These are phyloP conservation scores for Floccularia luteovirens DNA, from an alignment of 768 basidiomycete species.

Conservation along the genomic window DNA sequence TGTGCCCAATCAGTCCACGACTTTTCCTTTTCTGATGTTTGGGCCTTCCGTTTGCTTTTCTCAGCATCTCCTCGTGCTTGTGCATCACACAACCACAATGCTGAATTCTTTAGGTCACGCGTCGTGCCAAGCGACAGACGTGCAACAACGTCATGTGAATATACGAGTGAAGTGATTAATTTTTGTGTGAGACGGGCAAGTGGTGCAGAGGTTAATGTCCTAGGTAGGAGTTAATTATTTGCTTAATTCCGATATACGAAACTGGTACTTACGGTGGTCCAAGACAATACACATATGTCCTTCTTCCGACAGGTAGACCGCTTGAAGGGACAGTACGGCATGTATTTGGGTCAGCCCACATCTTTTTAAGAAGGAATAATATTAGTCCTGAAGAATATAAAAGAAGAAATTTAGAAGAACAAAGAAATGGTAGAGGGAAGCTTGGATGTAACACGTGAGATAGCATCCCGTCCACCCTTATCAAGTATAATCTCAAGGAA, in stretches of 20 bases:
- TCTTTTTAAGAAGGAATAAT: conserved; percentile 28
- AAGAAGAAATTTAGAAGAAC: neutral
- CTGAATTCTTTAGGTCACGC: conserved; percentile 66
- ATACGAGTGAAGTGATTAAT: conserved; percentile 71
- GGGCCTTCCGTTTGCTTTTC: neutral
- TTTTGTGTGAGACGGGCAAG: conserved; percentile 21
- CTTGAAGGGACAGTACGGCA: conserved; percentile 64
- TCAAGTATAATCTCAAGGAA: too few relatives aligned
- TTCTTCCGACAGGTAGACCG: conserved; percentile 59
- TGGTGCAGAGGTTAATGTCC: neutral
- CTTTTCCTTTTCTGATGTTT: too few relatives aligned
- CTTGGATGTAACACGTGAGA: too few relatives aligned
- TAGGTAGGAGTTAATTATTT: neutral
- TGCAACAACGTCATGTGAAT: conserved; percentile 78
- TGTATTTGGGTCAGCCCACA: conserved; percentile 81
- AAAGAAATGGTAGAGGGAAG: neutral
- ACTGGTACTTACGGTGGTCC: conserved; percentile 59
- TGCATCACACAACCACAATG: conserved; percentile 75
- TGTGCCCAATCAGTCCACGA: too few relatives aligned
- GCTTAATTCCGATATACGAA: neutral
- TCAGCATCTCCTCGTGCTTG: conserved; percentile 26
- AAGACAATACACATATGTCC: conserved; percentile 71
- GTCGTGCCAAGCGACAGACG: conserved; percentile 73
- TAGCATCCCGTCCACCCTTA: too few relatives aligned
- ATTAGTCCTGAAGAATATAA: conserved; percentile 1